Base-by-base conservation (phyloP, 2,329 filamentous ascomycete genomes). In the Ophiostoma novo-ulmi region DNA sequence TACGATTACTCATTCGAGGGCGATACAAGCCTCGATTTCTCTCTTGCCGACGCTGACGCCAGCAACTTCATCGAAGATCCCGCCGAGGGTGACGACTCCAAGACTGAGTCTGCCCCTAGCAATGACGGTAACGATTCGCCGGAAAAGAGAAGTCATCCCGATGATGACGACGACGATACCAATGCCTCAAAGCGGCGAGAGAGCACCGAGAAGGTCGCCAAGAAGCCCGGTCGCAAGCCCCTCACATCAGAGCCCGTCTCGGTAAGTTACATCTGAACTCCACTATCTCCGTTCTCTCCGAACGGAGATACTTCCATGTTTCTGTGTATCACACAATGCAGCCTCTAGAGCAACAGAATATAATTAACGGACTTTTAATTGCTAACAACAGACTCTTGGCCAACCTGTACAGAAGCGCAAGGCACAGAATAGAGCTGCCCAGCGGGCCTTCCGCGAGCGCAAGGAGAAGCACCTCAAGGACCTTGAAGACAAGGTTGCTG, bases 151-250 rank as follows among this genome's bases (percentile, higher is more conserved):
- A 89, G 90, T 77, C 90, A 89, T 76, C 88, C 89, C 0, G 89
- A 90, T 67, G 87, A 89, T 41, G 87, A 91, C 14, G 88, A 88
- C 1, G 90, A 85, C n/a, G 79, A 80, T 38, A 80, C 82, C 70
- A 81, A 81, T 63, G 81, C 81, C 20, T 80, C 84, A 71, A 95
- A 94, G 83, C 87, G 93, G 74, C 88, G 91, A 72, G 93, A 97
- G 80, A 88, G 90, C 71, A 89, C 93, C 70, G 92, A 94, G 64
- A 97, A 95, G 81, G 85, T 89, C 63, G 88, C 92, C 35, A 98
- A 98, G 87, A 99, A 98, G 82, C 94, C 95, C 5, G 95, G 95
- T 68, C 88, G 95, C 74, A 99, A 99, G 84, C 95, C 94, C 26
- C 84, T 98, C 76, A 98, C 93, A 67, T 96, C 92, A 31, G 95